A percentile compares a stretch with the other conserved stretches of the same genome.
Evolutionary conservation across 1,139 yeast species (phyloP).

Genomic region (Scheffersomyces quercinus): DNA sequence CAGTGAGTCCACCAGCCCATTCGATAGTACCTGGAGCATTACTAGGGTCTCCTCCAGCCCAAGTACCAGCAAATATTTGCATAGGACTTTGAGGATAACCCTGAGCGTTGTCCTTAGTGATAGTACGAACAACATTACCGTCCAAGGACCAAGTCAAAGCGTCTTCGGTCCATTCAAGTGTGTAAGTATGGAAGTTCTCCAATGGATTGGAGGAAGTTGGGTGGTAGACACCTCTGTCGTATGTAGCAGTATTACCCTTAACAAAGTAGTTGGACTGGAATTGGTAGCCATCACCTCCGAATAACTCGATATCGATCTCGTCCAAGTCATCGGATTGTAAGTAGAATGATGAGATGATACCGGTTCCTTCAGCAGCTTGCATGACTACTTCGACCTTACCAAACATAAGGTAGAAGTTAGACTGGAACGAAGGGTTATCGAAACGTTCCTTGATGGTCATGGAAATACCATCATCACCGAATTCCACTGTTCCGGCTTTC

Average conservation of each 20-base stretch:
- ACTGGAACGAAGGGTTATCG: constrained; percentile 74
- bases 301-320: constrained; percentile 84
- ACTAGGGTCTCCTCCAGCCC: constrained; percentile 82
- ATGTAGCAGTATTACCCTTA: constrained; percentile 75
- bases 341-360: constrained; percentile 77
- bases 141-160: constrained; percentile 62
- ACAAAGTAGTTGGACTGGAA: constrained; percentile 83
- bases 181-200: constrained; percentile 65
- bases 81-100: constrained; percentile 83
- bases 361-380: constrained; percentile 73
- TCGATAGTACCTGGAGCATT: constrained; percentile 70
- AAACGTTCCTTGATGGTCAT: constrained; percentile 59
- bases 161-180: constrained; percentile 78
- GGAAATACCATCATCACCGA: constrained; percentile 49
- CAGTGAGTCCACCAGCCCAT: constrained; percentile 85
- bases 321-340: constrained; percentile 84
- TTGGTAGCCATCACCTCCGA: constrained; percentile 71
- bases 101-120: constrained; percentile 50
- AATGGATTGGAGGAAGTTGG: constrained; percentile 50
- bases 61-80: constrained; percentile 65
- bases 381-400: constrained; percentile 76
- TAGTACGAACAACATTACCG: constrained; percentile 58
- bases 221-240: constrained; percentile 77
- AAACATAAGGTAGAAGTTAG: constrained; percentile 82
- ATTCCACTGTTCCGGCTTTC: constrained; percentile 27